Percentiles rank a stretch among this genome's conserved stretches.
Conservation (phyloP, 805 yeast species). For the Crinitomyces ghanaensis region DNA sequence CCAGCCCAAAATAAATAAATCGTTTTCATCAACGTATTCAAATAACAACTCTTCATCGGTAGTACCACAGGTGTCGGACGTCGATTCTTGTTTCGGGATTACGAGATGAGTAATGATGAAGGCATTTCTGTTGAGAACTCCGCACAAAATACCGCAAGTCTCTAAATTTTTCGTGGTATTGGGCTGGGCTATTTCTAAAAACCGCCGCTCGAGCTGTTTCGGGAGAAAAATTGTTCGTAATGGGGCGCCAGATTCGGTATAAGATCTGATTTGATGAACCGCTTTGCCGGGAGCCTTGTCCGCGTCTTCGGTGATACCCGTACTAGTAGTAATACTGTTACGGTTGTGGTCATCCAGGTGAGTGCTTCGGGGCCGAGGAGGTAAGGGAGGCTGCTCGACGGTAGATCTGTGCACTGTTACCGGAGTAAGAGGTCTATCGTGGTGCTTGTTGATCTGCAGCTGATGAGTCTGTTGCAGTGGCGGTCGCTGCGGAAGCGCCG, state of each 20-base stretch:
- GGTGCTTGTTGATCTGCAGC: too few species aligned
- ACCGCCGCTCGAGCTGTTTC: slow-evolving; percentile 29
- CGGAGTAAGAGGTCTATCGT: too few species aligned
- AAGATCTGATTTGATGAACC: slow-evolving; percentile 22
- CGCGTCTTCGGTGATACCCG: too few species aligned
- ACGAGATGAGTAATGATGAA: slow-evolving; percentile 51
- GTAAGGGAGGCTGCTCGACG: too few species aligned
- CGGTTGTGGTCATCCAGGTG: too few species aligned
- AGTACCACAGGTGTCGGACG: slow-evolving; percentile 52
- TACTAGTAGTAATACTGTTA: too few species aligned
- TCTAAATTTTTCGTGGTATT: slow-evolving; percentile 45
- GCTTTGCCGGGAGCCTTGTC: too few species aligned
- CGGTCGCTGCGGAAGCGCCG: too few species aligned
- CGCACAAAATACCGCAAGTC: slow-evolving; percentile 59
- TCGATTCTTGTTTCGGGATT: slow-evolving; percentile 53
- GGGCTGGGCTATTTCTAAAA: slow-evolving; percentile 35
- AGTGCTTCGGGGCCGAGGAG: too few species aligned
- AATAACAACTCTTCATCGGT: slow-evolving; percentile 48
- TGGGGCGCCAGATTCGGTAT: slow-evolving; percentile 47
- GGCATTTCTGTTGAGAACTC: slow-evolving; percentile 48
- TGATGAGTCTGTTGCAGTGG: too few species aligned
- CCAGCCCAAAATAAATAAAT: slow-evolving; percentile 59
- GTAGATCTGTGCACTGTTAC: too few species aligned
- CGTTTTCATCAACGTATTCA: slow-evolving; percentile 42
- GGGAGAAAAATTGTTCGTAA: slow-evolving; percentile 45